Evolutionary conservation across 331 rosid genomes (phyloP).

Genomic region (Malus hybrid): DNA sequence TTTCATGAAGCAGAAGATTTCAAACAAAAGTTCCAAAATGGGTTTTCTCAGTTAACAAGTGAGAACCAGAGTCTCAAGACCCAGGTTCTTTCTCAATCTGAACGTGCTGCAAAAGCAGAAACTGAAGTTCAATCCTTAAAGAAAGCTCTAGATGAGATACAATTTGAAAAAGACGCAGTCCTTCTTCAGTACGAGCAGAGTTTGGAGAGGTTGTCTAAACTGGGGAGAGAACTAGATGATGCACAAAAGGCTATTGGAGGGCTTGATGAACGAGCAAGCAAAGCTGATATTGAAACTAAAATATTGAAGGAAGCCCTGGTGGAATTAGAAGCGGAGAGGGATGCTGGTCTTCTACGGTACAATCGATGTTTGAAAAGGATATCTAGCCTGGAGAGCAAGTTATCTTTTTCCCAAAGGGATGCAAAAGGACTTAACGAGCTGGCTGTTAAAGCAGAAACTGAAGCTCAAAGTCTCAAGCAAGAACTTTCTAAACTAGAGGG

Average conservation of each 20-base stretch:
- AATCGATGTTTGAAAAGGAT: constrained; percentile 62
- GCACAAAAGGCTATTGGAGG: constrained; percentile 54
- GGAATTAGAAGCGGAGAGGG: constrained; percentile 58
- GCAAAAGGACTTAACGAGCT: constrained; percentile 45
- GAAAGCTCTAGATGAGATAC: constrained; percentile 49
- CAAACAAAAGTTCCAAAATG: constrained; percentile 19
- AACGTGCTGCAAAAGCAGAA: constrained; percentile 47
- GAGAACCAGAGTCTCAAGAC: constrained; percentile 39
- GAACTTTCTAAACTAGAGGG: constrained; percentile 53
- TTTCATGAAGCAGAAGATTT: constrained; percentile 17
- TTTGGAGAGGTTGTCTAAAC: constrained; percentile 54
- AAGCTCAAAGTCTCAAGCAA: constrained; percentile 46
- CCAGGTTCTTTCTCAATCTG: constrained; percentile 38
- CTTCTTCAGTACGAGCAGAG: constrained; percentile 65
- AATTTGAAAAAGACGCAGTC: constrained; percentile 67
- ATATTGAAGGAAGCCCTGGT: constrained; percentile 71
- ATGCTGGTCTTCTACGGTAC: constrained; percentile 59
- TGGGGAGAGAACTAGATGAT: constrained; percentile 59
- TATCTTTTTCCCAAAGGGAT: constrained; percentile 45
- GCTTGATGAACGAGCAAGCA: constrained; percentile 77
- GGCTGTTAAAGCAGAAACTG: constrained; percentile 58
- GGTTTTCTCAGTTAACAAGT: constrained; percentile 29
- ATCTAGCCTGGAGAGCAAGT: constrained; percentile 46
- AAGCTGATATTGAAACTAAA: constrained; percentile 75
- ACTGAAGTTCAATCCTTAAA: constrained; percentile 57